phyloP scores from a whole-genome alignment of 1,284 basidiomycete species.

The Ustilago curta region DNA sequence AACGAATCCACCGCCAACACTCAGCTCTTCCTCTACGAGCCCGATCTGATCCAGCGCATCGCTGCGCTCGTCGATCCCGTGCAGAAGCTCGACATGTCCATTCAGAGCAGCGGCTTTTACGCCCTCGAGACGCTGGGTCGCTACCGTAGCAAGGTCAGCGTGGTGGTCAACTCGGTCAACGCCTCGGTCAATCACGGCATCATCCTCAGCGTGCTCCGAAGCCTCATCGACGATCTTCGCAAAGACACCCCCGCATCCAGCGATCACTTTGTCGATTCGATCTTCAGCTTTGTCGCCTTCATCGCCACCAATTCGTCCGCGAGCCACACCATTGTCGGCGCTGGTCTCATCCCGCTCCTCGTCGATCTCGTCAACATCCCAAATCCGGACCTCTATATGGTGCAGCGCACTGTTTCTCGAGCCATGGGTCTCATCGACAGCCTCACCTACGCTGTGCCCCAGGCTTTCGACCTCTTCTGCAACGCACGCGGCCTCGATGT shows the following conservation, averaged over 20 bases:
- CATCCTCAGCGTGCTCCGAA: slow-evolving; percentile 59
- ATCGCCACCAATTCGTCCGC: slow-evolving; percentile 85
- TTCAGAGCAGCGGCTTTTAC: slow-evolving; percentile 83
- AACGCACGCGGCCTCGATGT: slow-evolving; percentile 85
- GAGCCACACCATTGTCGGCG: slow-evolving; percentile 93
- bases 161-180: slow-evolving; percentile 90
- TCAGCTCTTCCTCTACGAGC: slow-evolving; percentile 91
- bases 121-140: slow-evolving; percentile 89
- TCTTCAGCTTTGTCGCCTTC: slow-evolving; percentile 87
- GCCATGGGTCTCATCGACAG: slow-evolving; percentile 92
- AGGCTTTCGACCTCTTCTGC: slow-evolving; percentile 88
- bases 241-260: slow-evolving; percentile 75
- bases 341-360: slow-evolving; percentile 90
- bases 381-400: slow-evolving; percentile 55
- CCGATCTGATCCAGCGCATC: slow-evolving; percentile 76
- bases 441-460: slow-evolving; percentile 87
- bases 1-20: slow-evolving; percentile 81
- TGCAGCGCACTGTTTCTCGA: slow-evolving; percentile 66
- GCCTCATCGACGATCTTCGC: slow-evolving; percentile 51
- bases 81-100: slow-evolving; percentile 36
- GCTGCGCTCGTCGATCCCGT: slow-evolving; percentile 58
- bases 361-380: slow-evolving; percentile 55
- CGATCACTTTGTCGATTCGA: slow-evolving; percentile 64
- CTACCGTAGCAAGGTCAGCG: slow-evolving; percentile 83
- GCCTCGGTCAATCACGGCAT: slow-evolving; percentile 97